phyloP scores from a whole-genome alignment of 345 rosid species.

The Brassica rapa region DNA sequence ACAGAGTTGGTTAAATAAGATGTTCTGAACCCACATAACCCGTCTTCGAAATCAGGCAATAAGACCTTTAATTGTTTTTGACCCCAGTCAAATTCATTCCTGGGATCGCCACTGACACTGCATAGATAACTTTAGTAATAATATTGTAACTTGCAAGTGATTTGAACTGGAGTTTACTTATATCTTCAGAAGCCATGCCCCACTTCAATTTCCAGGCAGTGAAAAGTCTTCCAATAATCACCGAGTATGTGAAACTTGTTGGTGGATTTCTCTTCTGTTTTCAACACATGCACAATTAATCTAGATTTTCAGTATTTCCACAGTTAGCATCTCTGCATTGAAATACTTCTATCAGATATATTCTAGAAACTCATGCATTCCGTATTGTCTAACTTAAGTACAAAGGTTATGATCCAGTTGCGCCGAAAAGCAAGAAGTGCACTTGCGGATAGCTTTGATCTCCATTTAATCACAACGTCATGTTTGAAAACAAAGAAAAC shows the following conservation, averaged over 20 bases:
- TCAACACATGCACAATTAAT: not conserved
- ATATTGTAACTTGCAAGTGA: not conserved
- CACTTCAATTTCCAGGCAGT: not conserved
- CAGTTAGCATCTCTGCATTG: not conserved
- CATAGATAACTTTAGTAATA: not conserved
- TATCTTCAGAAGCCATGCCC: not conserved
- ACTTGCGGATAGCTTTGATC: not conserved
- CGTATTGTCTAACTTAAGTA: no score
- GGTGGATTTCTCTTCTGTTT: not conserved
- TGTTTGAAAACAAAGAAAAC: no score
- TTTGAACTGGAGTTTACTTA: not conserved
- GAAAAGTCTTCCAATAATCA: not conserved
- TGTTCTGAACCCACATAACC: no score
- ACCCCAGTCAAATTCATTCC: no score
- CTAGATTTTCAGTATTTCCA: not conserved
- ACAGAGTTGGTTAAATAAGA: no score
- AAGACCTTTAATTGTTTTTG: no score
- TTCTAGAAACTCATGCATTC: no score
- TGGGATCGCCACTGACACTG: no score
- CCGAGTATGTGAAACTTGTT: not conserved
- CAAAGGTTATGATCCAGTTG: no score
- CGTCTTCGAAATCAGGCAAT: no score
- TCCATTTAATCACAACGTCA: no score
- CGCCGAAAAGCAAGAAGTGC: not conserved
- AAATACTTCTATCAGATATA: not conserved